phyloP scores from a whole-genome alignment of 2,329 filamentous ascomycete species.

The Trichoderma atrobrunneum region DNA sequence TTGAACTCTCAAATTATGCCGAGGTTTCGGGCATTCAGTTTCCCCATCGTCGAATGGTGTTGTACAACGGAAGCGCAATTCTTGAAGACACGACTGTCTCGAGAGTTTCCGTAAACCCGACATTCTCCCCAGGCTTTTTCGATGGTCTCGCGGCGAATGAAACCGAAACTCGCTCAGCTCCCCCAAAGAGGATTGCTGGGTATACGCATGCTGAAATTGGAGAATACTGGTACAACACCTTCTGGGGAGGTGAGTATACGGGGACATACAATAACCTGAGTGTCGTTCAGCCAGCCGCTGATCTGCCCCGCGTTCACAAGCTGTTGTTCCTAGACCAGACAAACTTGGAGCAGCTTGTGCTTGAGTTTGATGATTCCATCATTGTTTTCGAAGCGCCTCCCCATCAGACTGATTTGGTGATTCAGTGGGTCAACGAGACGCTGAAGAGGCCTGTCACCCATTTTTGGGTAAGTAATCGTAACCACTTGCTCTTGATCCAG shows the following conservation, averaged over 20 bases:
- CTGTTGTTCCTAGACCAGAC: neutral
- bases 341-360: neutral
- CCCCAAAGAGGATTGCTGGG: neutral
- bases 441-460: neutral
- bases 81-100: neutral
- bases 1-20: neutral
- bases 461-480: neutral
- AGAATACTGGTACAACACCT: neutral
- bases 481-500: neutral
- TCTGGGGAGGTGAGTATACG: neutral
- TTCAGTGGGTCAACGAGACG: neutral
- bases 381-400: neutral
- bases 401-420: neutral
- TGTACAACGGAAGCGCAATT: neutral
- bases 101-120: neutral
- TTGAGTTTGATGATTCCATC: neutral
- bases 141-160: neutral
- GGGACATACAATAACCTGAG: neutral
- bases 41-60: neutral
- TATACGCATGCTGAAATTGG: neutral
- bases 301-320: neutral
- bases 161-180: neutral
- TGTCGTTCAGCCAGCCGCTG: neutral
- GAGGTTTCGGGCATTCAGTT: neutral
- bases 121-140: neutral